Evolutionary conservation across 768 basidiomycete species (phyloP), one percentile per base, ranked within the genome.

Genomic region (Russula ochroleuca): DNA sequence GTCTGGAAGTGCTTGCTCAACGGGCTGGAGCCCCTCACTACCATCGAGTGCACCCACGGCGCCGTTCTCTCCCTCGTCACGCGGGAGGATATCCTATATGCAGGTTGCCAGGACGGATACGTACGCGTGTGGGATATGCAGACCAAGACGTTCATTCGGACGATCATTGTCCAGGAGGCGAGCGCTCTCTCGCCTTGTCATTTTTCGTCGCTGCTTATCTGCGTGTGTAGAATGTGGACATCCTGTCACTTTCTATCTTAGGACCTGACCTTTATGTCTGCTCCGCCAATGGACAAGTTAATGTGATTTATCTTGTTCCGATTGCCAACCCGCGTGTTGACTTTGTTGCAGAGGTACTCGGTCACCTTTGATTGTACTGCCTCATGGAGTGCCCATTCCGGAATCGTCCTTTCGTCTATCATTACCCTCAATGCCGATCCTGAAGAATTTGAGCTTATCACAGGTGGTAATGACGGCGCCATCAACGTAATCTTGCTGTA

Each of bases 101-200:
- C 92, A 8, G 96, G 94, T 0, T 90, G 94, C 69, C 96, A 98
- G 74, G 94, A 93, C 66, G 96, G 96, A 3, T 87, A 90, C 68
- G 91, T 98, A 69, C 88, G 89, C 67, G 87, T 98, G 5, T 84
- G 92, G 75, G 95, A 98, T 73, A 75, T 97, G 9, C 94, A 95
- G 72, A 96, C 94, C 0, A 87, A 85, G 67, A 92, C 93, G 0
- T 78, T 91, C 41, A 86, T 98, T 31, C 78, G 96, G 55, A 92
- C 87, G 0, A 88, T 98, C 61, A 87, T 94, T 19, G 87, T 91
- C 1, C 86, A 92, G 67, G 90, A 94, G 78, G 90, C 89, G 52
- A n/a, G 45, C 17, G 77, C 59, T 13, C 11, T 8, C 17, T 28
- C 41, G 9, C 5, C 9, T 7, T 33, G 14, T 19, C 7, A 2